Conservation (phyloP, 1,284 basidiomycete species). For the Omphalotus olearius region DNA sequence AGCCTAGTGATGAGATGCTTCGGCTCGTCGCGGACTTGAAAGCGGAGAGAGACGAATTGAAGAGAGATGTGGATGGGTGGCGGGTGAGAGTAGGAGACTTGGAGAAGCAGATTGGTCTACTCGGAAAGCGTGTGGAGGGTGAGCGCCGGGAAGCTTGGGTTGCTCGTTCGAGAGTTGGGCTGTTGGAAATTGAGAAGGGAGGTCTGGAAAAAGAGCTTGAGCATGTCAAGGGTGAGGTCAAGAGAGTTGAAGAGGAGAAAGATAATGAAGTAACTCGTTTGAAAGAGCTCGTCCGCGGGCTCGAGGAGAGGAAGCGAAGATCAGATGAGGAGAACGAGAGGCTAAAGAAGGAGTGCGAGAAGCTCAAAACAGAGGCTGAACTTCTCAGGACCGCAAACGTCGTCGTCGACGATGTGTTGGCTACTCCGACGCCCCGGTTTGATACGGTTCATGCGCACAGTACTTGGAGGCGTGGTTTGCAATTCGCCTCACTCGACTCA, state of each 20-base stretch:
- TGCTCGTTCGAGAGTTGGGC: slow-evolving; percentile 56
- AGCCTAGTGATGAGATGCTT: slow-evolving; percentile 70
- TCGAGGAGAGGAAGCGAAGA: slow-evolving; percentile 17
- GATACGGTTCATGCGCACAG: slow-evolving; percentile 28
- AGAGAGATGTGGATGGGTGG: slow-evolving; percentile 74
- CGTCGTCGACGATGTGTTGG: slow-evolving; percentile 27
- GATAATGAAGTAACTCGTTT: slow-evolving; percentile 31
- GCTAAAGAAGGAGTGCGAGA: slow-evolving; percentile 21
- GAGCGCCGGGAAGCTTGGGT: slow-evolving; percentile 76
- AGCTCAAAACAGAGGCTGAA: slow-evolving; percentile 12
- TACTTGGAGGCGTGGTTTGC: slow-evolving; percentile 37
- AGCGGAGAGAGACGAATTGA: slow-evolving; percentile 73
- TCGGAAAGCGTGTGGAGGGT: slow-evolving; percentile 60
- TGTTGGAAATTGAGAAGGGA: slow-evolving; percentile 63
- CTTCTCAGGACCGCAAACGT: slow-evolving; percentile 12
- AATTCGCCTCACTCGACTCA: slow-evolving; percentile 60
- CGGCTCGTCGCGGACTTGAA: slow-evolving; percentile 71
- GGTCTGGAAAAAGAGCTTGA: slow-evolving; percentile 44
- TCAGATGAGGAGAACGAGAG: slow-evolving; percentile 17
- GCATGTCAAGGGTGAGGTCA: slow-evolving; percentile 19
- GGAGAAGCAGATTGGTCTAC: slow-evolving; percentile 54
- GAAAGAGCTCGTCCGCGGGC: slow-evolving; percentile 40
- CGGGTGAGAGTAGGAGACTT: slow-evolving; percentile 62
- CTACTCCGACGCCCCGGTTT: slow-evolving; percentile 40
- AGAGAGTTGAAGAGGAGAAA: slow-evolving; percentile 36